These are phyloP conservation scores for Penicillium chermesinum DNA, from an alignment of 495 filamentous ascomycete genomes.

Conservation along the genomic window DNA sequence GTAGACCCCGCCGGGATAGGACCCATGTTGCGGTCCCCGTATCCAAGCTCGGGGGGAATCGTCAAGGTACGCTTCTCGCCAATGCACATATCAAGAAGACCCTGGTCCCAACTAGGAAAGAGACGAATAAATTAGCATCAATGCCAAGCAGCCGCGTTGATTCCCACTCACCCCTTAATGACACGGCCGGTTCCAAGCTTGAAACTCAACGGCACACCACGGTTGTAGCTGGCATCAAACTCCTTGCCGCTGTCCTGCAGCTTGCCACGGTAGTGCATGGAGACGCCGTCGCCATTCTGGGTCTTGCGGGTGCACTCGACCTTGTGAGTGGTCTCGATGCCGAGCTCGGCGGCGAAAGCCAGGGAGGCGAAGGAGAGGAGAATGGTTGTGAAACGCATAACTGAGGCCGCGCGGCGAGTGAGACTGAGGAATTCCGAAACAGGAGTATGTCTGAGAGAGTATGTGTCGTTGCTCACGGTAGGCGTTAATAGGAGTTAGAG, in stretches of 20 bases:
- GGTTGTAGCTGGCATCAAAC: slow-evolving; percentile 64
- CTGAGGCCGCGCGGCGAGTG: not conserved
- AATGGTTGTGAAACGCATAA: slow-evolving; percentile 36
- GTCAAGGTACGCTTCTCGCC: slow-evolving; percentile 91
- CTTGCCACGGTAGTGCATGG: slow-evolving; percentile 84
- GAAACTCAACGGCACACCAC: slow-evolving; percentile 71
- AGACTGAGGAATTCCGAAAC: not conserved
- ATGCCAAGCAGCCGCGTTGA: not conserved
- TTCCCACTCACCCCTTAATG: slow-evolving; percentile 65
- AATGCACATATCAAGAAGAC: slow-evolving; percentile 90
- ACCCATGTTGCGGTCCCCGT: slow-evolving; percentile 69
- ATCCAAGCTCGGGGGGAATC: slow-evolving; percentile 81
- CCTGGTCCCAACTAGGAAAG: slow-evolving; percentile 78
- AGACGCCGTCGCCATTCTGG: slow-evolving; percentile 67
- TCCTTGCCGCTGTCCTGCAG: slow-evolving; percentile 49
- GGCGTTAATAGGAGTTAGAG: not conserved
- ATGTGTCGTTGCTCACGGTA: not conserved
- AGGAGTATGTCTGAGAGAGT: not conserved
- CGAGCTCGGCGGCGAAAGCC: slow-evolving; percentile 48
- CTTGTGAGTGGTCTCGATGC: slow-evolving; percentile 68
- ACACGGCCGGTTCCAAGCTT: slow-evolving; percentile 73
- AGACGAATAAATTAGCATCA: slow-evolving; percentile 4
- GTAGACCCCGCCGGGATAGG: slow-evolving; percentile 76
- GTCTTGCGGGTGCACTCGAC: slow-evolving; percentile 73
- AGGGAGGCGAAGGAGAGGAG: slow-evolving; percentile 51